These are phyloP conservation scores for Tanacetum coccineum DNA, from an alignment of 129 eudicot species.

Conservation along the genomic window DNA sequence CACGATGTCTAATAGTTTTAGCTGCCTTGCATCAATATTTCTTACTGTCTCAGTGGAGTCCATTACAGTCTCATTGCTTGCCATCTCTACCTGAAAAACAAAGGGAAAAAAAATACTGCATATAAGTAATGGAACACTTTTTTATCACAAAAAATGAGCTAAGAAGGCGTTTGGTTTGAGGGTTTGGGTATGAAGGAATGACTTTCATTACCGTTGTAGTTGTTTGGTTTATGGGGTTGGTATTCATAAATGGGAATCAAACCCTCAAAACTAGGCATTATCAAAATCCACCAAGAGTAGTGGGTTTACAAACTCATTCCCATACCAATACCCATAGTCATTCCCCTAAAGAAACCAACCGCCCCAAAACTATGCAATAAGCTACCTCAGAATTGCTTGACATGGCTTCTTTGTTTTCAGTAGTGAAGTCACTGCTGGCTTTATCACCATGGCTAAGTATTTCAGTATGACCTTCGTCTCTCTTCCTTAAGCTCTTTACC, in stretches of 20 bases:
- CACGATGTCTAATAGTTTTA: constrained; percentile 35
- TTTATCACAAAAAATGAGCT: background rate
- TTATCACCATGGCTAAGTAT: constrained; percentile 29
- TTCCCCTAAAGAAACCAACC: no score
- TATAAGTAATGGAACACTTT: constrained; percentile 13
- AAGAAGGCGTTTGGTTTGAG: no score
- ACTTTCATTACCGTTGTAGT: no score
- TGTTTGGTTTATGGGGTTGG: no score
- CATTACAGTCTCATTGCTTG: constrained; percentile 10
- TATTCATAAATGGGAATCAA: no score
- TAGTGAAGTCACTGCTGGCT: constrained; percentile 22
- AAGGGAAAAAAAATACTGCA: background rate
- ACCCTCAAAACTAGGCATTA: no score
- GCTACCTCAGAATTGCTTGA: constrained; percentile 35
- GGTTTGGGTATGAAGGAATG: no score
- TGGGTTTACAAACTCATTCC: no score
- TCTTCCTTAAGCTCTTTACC: constrained; percentile 33
- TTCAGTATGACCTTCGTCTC: constrained; percentile 21
- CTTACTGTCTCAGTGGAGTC: constrained; percentile 32
- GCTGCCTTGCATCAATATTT: constrained; percentile 66
- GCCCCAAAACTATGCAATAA: background rate
- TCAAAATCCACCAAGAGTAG: no score
- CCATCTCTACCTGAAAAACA: constrained; percentile 33
- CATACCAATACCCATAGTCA: no score
- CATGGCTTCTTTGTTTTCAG: constrained; percentile 31